Evolutionary conservation across 78 protist species (phyloP), one percentile per base, ranked within the genome.

Genomic region (Blattamonas nauphoetae): DNA sequence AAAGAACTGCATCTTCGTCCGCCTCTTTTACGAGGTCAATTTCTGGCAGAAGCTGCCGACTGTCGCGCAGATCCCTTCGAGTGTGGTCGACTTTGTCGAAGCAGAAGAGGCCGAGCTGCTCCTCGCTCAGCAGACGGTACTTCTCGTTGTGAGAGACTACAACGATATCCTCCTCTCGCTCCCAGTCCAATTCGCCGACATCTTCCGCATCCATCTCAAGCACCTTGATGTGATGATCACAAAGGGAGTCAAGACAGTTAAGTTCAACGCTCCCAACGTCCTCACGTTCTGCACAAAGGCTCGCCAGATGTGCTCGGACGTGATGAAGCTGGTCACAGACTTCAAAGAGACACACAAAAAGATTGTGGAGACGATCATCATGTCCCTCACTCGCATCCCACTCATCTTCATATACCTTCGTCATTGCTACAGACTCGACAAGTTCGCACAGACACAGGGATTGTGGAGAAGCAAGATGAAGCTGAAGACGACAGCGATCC

Each of bases 111-210:
- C 90, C 42, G 32, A 45, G n/a, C 85, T 91, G 35, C 88, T 92
- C 35, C 45, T 83, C 42, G 43, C 88, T 43, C 92, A 95, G 11
- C 94, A 91, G 85, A 44, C 87, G 87, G 92, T 92, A 38, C 2
- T 84, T 46, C 80, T 90, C 32, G 91, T 92, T 41, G 94, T 93
- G 5, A 85, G 93, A 3, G 96, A 89, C 42, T 93, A 90, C 92
- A 93, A 93, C 91, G 0, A 0, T 35, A 89, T 90, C 79, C 34
- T 87, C 43, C 4, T 32, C 35, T 0, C 35, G 36, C 90, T 91
- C 46, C 3, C 90, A 34, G 78, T 46, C 36, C 87, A 85, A 6
- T 36, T 38, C 83, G 32, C 4, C 5, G 83, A 6, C 29, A 6
- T 21, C 4, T 79, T 79, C 83, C 33, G 32, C 45, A n/a, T 21